Evolutionary conservation across 257 asterid genomes (phyloP).

Genomic region (Leptodermis oblonga): DNA sequence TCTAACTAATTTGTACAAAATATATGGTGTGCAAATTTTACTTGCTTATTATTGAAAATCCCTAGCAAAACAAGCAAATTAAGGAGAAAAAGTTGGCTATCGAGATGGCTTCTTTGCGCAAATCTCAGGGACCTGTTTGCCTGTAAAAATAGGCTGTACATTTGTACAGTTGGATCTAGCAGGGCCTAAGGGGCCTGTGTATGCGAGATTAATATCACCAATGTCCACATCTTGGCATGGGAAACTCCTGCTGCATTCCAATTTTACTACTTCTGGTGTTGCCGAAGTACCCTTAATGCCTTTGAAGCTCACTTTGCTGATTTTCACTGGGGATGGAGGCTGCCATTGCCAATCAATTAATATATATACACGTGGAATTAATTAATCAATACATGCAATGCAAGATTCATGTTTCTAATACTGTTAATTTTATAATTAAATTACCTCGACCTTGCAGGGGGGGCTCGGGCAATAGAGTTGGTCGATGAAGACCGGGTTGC

Average conservation of each 20-base stretch:
- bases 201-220: slow-evolving; percentile 37
- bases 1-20: no score
- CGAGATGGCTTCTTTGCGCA: no score
- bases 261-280: slow-evolving; percentile 21
- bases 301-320: slow-evolving; percentile 2
- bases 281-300: slow-evolving; percentile 38
- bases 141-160: slow-evolving; percentile 31
- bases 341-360: background rate
- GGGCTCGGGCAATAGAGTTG: slow-evolving; percentile 24
- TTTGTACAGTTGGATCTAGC: slow-evolving; percentile 36
- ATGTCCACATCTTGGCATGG: slow-evolving; percentile 44
- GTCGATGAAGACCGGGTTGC: slow-evolving; percentile 24
- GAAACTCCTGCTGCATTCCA: slow-evolving; percentile 37
- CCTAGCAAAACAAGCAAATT: no score
- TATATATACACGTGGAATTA: background rate
- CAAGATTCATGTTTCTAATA: background rate
- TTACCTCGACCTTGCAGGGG: slow-evolving; percentile 9
- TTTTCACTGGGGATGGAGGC: background rate
- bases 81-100: no score
- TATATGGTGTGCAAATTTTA: no score
- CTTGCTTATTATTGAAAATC: no score
- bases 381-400: background rate
- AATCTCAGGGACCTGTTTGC: slow-evolving; percentile 35
- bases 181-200: slow-evolving; percentile 24
- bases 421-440: no score